These are phyloP conservation scores for Candida pseudoglaebosa DNA, from an alignment of 805 yeast genomes.

Conservation along the genomic window DNA sequence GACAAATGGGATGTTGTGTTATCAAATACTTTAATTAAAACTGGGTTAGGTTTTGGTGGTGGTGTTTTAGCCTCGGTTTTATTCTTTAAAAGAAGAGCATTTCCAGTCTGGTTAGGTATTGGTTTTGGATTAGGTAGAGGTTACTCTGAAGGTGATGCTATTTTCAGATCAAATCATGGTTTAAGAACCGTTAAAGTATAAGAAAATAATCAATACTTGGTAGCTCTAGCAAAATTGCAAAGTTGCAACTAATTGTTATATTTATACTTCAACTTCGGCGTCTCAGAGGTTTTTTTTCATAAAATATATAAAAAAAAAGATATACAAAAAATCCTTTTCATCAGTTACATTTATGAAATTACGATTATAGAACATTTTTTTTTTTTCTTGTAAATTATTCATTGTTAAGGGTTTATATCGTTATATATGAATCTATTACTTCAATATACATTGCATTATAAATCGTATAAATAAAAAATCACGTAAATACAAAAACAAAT, in stretches of 20 bases:
- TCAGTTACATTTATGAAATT: background rate
- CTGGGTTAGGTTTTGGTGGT: slow-evolving; percentile 94
- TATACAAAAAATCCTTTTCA: background rate
- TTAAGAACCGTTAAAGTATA: slow-evolving; percentile 69
- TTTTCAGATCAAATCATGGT: slow-evolving; percentile 81
- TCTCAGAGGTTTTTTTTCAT: too few species aligned
- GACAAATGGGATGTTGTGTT: slow-evolving; percentile 94
- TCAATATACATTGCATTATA: slow-evolving; percentile 1
- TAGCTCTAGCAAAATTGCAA: too few species aligned
- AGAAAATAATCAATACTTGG: slow-evolving; percentile 10
- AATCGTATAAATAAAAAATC: too few species aligned
- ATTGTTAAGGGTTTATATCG: slow-evolving; percentile 2
- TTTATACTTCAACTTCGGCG: too few species aligned
- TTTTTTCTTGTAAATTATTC: slow-evolving; percentile 6
- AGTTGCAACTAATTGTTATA: too few species aligned
- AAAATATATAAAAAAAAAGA: slow-evolving; percentile 45
- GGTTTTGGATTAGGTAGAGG: slow-evolving; percentile 99
- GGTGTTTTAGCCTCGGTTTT: slow-evolving; percentile 92
- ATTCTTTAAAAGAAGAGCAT: slow-evolving; percentile 87
- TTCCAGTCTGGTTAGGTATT: slow-evolving; percentile 96
- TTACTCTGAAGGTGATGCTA: slow-evolving; percentile 96
- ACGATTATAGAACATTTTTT: slow-evolving; percentile 2
- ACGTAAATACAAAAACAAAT: too few species aligned
- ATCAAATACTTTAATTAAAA: slow-evolving; percentile 89
- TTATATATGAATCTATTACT: background rate